Base-by-base conservation (phyloP, 2,329 filamentous ascomycete genomes). In the Plectosphaerella plurivora region DNA sequence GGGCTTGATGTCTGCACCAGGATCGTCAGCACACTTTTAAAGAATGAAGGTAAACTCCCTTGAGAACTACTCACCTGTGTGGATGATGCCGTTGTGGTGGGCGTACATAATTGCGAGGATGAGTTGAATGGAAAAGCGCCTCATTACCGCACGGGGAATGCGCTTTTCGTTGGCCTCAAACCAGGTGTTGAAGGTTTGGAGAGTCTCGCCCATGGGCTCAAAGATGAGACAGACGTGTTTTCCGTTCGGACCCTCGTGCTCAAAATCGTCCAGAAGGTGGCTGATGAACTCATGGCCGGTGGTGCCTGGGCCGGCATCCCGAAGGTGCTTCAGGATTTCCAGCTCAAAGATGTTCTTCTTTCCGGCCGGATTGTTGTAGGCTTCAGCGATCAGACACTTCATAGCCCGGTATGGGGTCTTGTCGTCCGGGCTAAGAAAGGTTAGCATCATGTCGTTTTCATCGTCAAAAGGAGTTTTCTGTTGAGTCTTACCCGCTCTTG, bases 211-310 rank as follows among this genome's bases (percentile, higher is more conserved):
- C 63, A 69, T 66, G 2, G 61, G 59, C 37, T 68, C 60, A 28
- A 64, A 64, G 0, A 67, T 57, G 1, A 66, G 55, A 35, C 65
- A 70, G 12, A 57, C 57, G 28, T 70, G 67, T 2, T 33, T 55
- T 4, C 67, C 66, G 4, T 69, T 68, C 3, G 68, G 65, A 0
- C 67, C 67, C 0, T 49, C 10, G 39, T 65, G 63, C 1, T 61
- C 51, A 37, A 70, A 70, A 10, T 64, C 57, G n/a, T 55, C 53
- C 1, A 65, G 14, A 2, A 67, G 47, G 25, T 53, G 53, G 3
- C 61, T 55, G 18, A 65, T 45, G 16, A 56, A 51, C 6, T 16
- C 45, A 9, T 44, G 28, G 4, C 54, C 45, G 5, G 49, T 16
- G 6, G 10, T 15, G 6, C 45, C 48, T 5, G 51, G 41, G 14